Base-by-base conservation (phyloP, 1,284 basidiomycete species). In the Trichosporon faecale region DNA sequence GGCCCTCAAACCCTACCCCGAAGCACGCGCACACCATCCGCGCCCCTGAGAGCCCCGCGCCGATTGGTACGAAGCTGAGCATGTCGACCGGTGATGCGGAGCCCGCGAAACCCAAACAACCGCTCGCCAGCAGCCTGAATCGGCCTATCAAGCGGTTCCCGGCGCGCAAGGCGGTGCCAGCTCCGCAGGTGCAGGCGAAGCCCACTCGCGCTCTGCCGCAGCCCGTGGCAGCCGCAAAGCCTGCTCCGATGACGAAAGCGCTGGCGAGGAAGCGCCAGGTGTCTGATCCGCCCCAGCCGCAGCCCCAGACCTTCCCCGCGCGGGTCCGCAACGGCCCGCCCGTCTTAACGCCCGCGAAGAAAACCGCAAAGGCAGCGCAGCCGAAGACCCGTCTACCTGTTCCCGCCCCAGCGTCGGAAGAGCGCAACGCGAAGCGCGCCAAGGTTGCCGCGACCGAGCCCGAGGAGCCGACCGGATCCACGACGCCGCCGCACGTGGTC, bases 1-100 rank as follows among this genome's bases (percentile, higher is more conserved):
- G 96, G 78, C 98, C 97, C 79, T 99, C 97, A 77, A 96, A 93
- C 82, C 97, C 93, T 7, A 99, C 86, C 0, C 96, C 97, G 2
- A 98, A 88, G 96, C 96, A 98, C 0, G 88, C 79, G 0, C 80
- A 31, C 79, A 65, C 35, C 68, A 64, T 61, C 12, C 57, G 27
- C 18, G 57, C 27, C 7, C 3, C 18, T 8, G 57, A 31, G 8
- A n/a, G 57, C 49, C 49, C 49, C 9, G 49, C 18, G 14, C 29
- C 27, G 23, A 57, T 12, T 5, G 21, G 12, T 4, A 14, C 49
- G 5, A 52, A 52, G 18, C 57, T 61, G 57, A 61, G 16, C 57
- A 61, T 33, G 57, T 61, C 57, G 1, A 18, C 57, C 16, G 27
- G 57, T 16, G 57, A 61, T 7, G 27, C 57, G 16, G 21, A 29